Evolutionary conservation across 2,329 filamentous ascomycete species (phyloP), one percentile per base, ranked within the genome.

Genomic region (Hypoxylon sp.): DNA sequence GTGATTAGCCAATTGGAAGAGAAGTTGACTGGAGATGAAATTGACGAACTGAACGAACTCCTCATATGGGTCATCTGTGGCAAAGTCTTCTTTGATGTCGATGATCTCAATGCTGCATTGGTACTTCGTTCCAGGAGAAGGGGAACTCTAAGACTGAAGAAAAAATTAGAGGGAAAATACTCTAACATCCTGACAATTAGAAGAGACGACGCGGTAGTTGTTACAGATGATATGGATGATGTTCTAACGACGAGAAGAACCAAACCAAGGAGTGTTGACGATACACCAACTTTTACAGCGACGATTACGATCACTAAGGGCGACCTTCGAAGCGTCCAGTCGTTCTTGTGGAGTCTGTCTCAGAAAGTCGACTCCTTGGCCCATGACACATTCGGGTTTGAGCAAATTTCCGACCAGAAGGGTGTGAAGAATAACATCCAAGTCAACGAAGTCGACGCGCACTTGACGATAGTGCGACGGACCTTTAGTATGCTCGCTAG

Each of bases 41-140:
- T 67, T n/a, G 58, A 63, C 31, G 64, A 67, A n/a, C 54, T 67
- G 13, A 67, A 67, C n/a, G 64, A 67, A 27, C 64, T 67, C 27
- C 54, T 67, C 5, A 50, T 37, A 46, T 67, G 64, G 64, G 64
- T 56, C 25, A 63, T 67, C 4, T 67, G 48, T 20, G 64, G 53
- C 2, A 63, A 22, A 14, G 2, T 30, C 6, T 22, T 14, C 42
- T 57, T 67, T 35, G 33, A 11, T 11, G 14, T 67, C 35, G 53
- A 63, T 7, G 20, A 54, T 13, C 40, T 67, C 20, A 56, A 64
- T 25, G 59, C 64, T 8, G 64, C 64, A 27, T 25, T 67, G 20
- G 14, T 67, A 8, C 46, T 62, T 59, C 64, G 46, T 6, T 63
- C 42, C n/a, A 56, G 55, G 35, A 57, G 59, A 49, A 42, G 53